Conservation (phyloP, 768 basidiomycete species). For the Leucocoprinus birnbaumii region DNA sequence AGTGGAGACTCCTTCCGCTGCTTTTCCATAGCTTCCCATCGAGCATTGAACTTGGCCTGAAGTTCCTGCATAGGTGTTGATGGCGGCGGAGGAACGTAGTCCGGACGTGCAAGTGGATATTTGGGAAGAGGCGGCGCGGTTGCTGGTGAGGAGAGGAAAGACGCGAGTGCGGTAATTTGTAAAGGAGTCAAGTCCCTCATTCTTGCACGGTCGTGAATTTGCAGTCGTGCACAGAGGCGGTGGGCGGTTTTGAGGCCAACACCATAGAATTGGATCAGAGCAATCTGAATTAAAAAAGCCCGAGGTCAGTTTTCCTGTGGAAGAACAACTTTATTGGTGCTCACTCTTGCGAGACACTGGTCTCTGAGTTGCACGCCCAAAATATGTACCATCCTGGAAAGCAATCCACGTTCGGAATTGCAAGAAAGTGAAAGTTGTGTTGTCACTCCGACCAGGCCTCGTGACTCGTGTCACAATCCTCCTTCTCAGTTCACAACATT, state of each 20-base stretch:
- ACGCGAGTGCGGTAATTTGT: slow-evolving; percentile 90
- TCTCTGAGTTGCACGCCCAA: slow-evolving; percentile 85
- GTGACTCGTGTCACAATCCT: slow-evolving; percentile 13
- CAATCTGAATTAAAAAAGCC: slow-evolving; percentile 52
- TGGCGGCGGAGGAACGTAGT: slow-evolving; percentile 48
- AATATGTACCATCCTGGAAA: slow-evolving; percentile 70
- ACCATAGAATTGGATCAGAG: slow-evolving; percentile 89
- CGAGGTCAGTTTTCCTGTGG: slow-evolving; percentile 1
- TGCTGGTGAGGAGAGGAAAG: slow-evolving; percentile 88
- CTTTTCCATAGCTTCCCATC: slow-evolving; percentile 19
- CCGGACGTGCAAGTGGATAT: slow-evolving; percentile 60
- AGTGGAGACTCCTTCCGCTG: slow-evolving; percentile 28
- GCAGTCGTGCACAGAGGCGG: slow-evolving; percentile 86
- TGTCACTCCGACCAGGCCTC: slow-evolving; percentile 11
- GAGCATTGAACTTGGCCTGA: slow-evolving; percentile 35
- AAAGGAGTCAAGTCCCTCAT: slow-evolving; percentile 79
- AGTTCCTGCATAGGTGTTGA: slow-evolving; percentile 35
- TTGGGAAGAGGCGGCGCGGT: slow-evolving; percentile 67
- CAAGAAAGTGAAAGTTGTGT: slow-evolving; percentile 2
- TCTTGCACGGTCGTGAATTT: slow-evolving; percentile 83
- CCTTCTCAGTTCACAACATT: no score
- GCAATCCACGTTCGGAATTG: background rate
- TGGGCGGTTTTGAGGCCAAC: slow-evolving; percentile 73
- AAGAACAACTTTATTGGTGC: slow-evolving; percentile 21
- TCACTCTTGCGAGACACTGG: slow-evolving; percentile 70